A percentile compares a stretch with the other conserved stretches of the same genome.
Conservation (phyloP, 352 stramenopile genomes). For the Phytophthora parvispora region DNA sequence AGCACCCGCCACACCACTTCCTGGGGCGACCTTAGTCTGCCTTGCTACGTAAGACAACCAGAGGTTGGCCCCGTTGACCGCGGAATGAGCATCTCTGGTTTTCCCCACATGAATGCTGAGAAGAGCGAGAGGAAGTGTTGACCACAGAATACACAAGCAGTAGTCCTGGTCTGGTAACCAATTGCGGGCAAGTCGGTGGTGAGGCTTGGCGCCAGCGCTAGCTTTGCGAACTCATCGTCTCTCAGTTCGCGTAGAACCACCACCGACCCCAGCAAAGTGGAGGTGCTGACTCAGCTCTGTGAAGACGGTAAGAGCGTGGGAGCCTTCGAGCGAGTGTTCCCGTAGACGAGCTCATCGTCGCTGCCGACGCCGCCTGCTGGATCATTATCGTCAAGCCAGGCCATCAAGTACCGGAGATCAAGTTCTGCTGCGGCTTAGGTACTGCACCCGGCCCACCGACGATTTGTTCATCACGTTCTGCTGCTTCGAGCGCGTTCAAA, state of each 20-base stretch:
- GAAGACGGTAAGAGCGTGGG: slow-evolving; percentile 53
- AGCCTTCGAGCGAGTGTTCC: slow-evolving; percentile 57
- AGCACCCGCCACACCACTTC: too few relatives aligned
- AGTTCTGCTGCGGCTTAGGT: slow-evolving; percentile 76
- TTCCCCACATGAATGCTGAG: too few relatives aligned
- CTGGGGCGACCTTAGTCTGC: too few relatives aligned
- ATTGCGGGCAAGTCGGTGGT: slow-evolving; percentile 59
- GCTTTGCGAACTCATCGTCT: slow-evolving; percentile 68
- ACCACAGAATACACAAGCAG: too few relatives aligned
- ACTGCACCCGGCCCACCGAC: slow-evolving; percentile 60
- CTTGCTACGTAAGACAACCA: too few relatives aligned
- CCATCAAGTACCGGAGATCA: slow-evolving; percentile 65
- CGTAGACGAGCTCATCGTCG: slow-evolving; percentile 68
- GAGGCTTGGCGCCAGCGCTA: slow-evolving; percentile 62
- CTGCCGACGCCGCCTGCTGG: slow-evolving; percentile 84
- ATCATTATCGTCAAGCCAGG: slow-evolving; percentile 74
- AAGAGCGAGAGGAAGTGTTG: too few relatives aligned
- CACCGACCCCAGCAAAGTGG: slow-evolving; percentile 42
- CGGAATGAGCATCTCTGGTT: too few relatives aligned
- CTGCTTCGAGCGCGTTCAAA: slow-evolving; percentile 46
- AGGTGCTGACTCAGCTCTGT: slow-evolving; percentile 57
- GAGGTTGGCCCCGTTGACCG: too few relatives aligned
- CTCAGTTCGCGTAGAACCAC: slow-evolving; percentile 63
- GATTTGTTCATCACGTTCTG: slow-evolving; percentile 62
- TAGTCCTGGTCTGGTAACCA: slow-evolving; percentile 66